Evolutionary conservation across 2,329 filamentous ascomycete genomes (phyloP).

Genomic region (Plectosphaerella cucumerina): DNA sequence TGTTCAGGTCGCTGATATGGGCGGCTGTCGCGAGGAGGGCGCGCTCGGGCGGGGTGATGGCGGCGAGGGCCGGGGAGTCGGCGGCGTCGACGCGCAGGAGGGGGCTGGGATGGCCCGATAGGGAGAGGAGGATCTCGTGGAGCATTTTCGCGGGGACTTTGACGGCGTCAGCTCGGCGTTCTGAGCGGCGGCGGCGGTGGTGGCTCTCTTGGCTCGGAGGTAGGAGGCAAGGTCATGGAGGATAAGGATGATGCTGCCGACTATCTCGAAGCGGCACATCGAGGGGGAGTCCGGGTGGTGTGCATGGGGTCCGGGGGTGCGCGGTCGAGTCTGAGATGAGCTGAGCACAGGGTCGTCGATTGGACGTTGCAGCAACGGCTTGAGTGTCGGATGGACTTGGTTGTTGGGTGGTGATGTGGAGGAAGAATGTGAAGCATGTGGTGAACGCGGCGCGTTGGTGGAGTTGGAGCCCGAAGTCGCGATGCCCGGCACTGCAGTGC

Average conservation of each 20-base stretch:
- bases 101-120: slow-evolving; percentile 89
- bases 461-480: too few relatives aligned
- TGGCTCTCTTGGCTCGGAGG: slow-evolving; percentile 28
- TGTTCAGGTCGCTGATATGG: slow-evolving; percentile 73
- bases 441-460: too few relatives aligned
- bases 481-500: too few relatives aligned
- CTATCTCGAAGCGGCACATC: slow-evolving; percentile 53
- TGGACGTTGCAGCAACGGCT: too few relatives aligned
- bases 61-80: slow-evolving; percentile 39
- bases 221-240: slow-evolving; percentile 38
- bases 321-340: too few relatives aligned
- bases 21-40: slow-evolving; percentile 75
- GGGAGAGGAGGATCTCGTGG: slow-evolving; percentile 95
- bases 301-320: background rate
- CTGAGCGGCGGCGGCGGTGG: slow-evolving; percentile 5
- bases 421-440: too few relatives aligned
- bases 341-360: too few relatives aligned
- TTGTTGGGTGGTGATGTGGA: too few relatives aligned
- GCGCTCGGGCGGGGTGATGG: slow-evolving; percentile 73
- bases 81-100: slow-evolving; percentile 60
- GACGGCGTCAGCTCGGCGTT: background rate
- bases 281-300: background rate
- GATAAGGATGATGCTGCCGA: slow-evolving; percentile 45
- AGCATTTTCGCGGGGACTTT: slow-evolving; percentile 60
- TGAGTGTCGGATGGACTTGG: too few relatives aligned